phyloP scores from a whole-genome alignment of 2,329 filamentous ascomycete genomes.

The Lachnellula arida region DNA sequence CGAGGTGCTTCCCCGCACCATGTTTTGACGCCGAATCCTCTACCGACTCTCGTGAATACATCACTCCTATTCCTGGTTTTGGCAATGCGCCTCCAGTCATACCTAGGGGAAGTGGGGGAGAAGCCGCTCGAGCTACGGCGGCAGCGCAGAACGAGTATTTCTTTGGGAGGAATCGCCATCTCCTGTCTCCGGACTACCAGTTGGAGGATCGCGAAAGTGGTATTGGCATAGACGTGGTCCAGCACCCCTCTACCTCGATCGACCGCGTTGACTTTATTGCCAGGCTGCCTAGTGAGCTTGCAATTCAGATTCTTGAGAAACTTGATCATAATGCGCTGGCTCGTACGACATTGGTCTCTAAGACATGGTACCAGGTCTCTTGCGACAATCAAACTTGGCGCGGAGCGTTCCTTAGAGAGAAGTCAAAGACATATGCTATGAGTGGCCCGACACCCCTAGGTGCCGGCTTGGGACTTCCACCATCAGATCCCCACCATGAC shows the following conservation, averaged over 20 bases:
- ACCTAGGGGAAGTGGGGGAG: constrained; percentile 54
- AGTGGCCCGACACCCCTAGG: constrained; percentile 48
- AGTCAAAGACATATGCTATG: constrained; percentile 56
- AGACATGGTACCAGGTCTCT: constrained; percentile 43
- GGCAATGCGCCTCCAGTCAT: constrained; percentile 55
- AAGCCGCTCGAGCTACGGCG: constrained; percentile 54
- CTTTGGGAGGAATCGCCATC: constrained; percentile 35
- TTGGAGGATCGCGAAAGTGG: constrained; percentile 57
- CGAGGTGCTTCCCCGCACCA: constrained; percentile 16
- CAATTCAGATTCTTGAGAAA: constrained; percentile 52
- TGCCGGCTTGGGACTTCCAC: constrained; percentile 52
- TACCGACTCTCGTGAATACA: constrained; percentile 19
- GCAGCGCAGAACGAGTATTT: constrained; percentile 53
- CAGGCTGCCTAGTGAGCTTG: constrained; percentile 51
- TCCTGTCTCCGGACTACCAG: constrained; percentile 35
- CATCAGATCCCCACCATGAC: constrained; percentile 57
- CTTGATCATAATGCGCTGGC: constrained; percentile 50
- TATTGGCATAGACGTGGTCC: constrained; percentile 53
- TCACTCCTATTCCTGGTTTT: constrained; percentile 29
- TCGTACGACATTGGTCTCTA: constrained; percentile 47
- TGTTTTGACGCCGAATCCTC: constrained; percentile 13
- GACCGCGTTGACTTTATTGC: constrained; percentile 55
- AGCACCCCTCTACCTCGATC: constrained; percentile 39
- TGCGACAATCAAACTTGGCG: constrained; percentile 58
- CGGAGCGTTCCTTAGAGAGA: constrained; percentile 58